Conservation (phyloP, 2,329 filamentous ascomycete genomes). For the Exophiala sideris region DNA sequence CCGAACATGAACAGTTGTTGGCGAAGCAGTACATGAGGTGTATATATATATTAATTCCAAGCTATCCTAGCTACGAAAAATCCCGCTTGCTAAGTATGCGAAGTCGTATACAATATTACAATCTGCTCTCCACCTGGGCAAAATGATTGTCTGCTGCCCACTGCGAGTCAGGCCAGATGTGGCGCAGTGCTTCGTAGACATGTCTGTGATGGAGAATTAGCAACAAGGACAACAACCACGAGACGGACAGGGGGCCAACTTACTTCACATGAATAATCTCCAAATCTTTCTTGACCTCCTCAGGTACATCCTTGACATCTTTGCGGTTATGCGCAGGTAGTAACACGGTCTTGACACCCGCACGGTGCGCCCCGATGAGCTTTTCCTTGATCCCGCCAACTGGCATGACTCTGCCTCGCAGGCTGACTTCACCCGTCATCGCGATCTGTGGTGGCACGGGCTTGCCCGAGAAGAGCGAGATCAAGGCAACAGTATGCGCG, state of each 20-base stretch:
- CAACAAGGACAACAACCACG: conserved; percentile 13
- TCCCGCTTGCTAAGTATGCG: not conserved
- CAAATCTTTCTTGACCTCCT: conserved; percentile 81
- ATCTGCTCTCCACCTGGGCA: conserved; percentile 70
- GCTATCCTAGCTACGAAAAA: not conserved
- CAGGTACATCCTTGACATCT: conserved; percentile 84
- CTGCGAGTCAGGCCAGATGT: conserved; percentile 85
- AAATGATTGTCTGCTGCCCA: conserved; percentile 74
- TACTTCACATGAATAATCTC: conserved; percentile 88
- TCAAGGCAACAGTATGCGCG: conserved; percentile 88
- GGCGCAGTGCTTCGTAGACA: conserved; percentile 88
- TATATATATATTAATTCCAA: too few species aligned
- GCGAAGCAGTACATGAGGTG: too few species aligned
- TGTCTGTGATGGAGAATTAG: conserved; percentile 52
- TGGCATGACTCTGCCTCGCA: conserved; percentile 85
- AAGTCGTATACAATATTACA: conserved; percentile 53
- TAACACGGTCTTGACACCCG: conserved; percentile 90
- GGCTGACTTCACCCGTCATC: conserved; percentile 80
- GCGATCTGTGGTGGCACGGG: conserved; percentile 86
- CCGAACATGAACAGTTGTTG: too few species aligned
- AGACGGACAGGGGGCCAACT: conserved; percentile 35
- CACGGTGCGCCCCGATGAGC: conserved; percentile 86
- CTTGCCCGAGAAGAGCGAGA: conserved; percentile 83
- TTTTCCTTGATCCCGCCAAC: conserved; percentile 99
- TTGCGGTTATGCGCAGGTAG: conserved; percentile 86